Conservation (phyloP, 306 rosid genomes). For the Rosa rugosa region DNA sequence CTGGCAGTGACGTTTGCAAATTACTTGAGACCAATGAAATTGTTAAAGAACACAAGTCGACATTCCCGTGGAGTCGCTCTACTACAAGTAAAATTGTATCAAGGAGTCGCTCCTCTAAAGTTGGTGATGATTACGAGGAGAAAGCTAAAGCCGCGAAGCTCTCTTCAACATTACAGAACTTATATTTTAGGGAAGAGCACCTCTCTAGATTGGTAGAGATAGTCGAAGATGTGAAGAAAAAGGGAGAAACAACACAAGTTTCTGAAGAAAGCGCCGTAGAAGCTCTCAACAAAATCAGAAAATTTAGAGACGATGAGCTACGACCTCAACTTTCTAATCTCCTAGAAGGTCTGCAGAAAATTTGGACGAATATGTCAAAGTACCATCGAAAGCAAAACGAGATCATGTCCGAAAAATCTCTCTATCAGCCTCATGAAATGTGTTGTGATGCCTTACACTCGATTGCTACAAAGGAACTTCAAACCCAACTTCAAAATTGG, state of each 20-base stretch:
- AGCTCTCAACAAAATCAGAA: neutral
- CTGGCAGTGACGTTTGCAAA: neutral
- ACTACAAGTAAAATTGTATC: neutral
- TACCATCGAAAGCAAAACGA: neutral
- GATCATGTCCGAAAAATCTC: neutral
- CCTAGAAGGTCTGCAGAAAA: neutral
- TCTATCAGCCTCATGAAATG: neutral
- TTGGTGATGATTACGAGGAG: neutral
- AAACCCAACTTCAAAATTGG: neutral
- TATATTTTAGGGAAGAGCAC: neutral
- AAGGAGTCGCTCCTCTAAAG: neutral
- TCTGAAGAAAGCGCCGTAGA: neutral
- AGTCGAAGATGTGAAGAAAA: neutral
- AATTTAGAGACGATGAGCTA: neutral
- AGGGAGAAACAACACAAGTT: neutral
- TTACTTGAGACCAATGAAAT: neutral
- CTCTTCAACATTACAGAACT: neutral
- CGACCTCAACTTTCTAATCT: neutral
- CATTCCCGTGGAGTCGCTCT: neutral
- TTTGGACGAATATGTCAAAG: neutral
- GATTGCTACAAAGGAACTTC: neutral
- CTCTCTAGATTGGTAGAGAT: neutral
- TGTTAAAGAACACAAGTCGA: neutral
- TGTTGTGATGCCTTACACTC: neutral
- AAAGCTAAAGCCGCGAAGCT: neutral